Evolutionary conservation across 768 basidiomycete genomes (phyloP).

Genomic region (Leccinum subgranulosum): DNA sequence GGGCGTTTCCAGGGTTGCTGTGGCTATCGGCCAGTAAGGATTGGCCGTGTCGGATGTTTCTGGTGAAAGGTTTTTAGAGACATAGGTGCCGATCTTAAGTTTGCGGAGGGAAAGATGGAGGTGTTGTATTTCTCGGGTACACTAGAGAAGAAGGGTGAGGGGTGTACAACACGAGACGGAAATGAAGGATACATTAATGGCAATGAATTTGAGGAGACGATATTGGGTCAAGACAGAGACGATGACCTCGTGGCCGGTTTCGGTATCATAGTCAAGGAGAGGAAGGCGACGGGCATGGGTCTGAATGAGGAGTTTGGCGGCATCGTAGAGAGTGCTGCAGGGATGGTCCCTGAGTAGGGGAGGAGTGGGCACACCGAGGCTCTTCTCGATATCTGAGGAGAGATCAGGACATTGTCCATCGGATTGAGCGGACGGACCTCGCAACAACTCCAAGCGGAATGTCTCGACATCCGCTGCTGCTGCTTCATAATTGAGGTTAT

Average conservation of each 20-base stretch:
- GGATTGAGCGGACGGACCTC: slow-evolving; percentile 55
- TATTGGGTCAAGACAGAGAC: slow-evolving; percentile 97
- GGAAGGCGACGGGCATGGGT: slow-evolving; percentile 95
- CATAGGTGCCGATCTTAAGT: slow-evolving; percentile 93
- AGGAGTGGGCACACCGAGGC: slow-evolving; percentile 87
- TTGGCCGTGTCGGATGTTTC: slow-evolving; percentile 53
- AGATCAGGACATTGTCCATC: slow-evolving; percentile 6
- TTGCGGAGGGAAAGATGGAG: slow-evolving; percentile 78
- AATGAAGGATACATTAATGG: slow-evolving; percentile 75
- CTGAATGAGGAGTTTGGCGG: slow-evolving; percentile 84
- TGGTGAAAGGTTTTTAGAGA: slow-evolving; percentile 48
- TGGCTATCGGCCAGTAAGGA: slow-evolving; percentile 87
- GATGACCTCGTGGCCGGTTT: slow-evolving; percentile 94
- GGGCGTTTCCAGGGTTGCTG: slow-evolving; percentile 84
- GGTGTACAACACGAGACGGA: background rate
- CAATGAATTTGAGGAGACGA: slow-evolving; percentile 95
- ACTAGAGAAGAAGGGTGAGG: slow-evolving; percentile 45
- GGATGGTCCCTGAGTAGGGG: slow-evolving; percentile 90
- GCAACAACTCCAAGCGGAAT: slow-evolving; percentile 81
- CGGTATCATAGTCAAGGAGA: slow-evolving; percentile 87
- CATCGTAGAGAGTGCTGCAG: slow-evolving; percentile 82
- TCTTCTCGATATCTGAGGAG: slow-evolving; percentile 83
- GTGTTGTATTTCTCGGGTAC: slow-evolving; percentile 77
- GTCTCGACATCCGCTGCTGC: slow-evolving; percentile 90
- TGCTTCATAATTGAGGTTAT: slow-evolving; percentile 73